Evolutionary conservation across 352 stramenopile genomes (phyloP).

Genomic region (Phytophthora ohioensis): DNA sequence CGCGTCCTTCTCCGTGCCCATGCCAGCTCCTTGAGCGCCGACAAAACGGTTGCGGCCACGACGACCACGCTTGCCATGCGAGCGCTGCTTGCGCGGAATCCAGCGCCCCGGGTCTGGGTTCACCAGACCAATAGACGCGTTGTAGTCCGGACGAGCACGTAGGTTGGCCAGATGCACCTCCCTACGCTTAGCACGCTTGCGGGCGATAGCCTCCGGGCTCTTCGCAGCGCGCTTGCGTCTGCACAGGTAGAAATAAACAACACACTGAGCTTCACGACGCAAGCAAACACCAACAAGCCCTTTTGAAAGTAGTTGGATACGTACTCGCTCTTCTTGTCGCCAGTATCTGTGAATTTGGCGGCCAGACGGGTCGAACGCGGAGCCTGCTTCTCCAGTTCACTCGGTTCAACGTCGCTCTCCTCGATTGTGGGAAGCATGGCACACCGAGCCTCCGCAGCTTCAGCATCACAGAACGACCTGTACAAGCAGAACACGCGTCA

Average conservation of each 20-base stretch:
- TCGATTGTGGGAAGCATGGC: conserved; percentile 67
- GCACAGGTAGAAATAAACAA: not conserved
- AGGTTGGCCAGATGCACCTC: conserved; percentile 69
- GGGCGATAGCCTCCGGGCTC: conserved; percentile 72
- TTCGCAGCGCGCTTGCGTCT: conserved; percentile 80
- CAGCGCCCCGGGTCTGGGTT: conserved; percentile 85
- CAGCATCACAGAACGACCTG: conserved; percentile 81
- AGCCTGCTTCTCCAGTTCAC: conserved; percentile 70
- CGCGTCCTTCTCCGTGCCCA: conserved; percentile 84
- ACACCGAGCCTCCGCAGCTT: conserved; percentile 68
- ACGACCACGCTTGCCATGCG: conserved; percentile 76
- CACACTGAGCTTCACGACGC: conserved; percentile 14
- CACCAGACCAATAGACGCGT: conserved; percentile 77
- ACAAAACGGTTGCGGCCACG: conserved; percentile 86
- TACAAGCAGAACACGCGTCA: conserved; percentile 15
- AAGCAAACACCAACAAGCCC: not conserved
- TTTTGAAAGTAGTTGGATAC: conserved; percentile 23
- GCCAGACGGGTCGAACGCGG: conserved; percentile 67
- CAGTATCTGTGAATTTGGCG: conserved; percentile 63
- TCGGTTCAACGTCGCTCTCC: conserved; percentile 65
- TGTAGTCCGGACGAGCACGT: conserved; percentile 74
- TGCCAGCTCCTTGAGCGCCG: conserved; percentile 78
- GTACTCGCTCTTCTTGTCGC: conserved; percentile 87
- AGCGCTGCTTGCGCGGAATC: conserved; percentile 90
- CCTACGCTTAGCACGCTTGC: conserved; percentile 79